These are phyloP conservation scores for Cronartium ribicola DNA, from an alignment of 1,284 basidiomycete species.

Conservation along the genomic window DNA sequence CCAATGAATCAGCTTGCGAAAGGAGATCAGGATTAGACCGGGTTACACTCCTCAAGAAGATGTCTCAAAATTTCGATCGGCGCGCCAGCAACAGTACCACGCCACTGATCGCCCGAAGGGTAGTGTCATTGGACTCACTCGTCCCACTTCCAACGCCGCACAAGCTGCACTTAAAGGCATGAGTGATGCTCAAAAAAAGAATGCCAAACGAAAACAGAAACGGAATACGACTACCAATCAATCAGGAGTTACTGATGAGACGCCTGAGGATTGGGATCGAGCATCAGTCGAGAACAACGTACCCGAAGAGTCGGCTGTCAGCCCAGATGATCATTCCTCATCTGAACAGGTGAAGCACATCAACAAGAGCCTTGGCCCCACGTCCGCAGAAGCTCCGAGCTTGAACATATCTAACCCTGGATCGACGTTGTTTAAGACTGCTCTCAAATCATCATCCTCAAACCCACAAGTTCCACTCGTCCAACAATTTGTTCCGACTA, in stretches of 20 bases:
- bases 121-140: slow-evolving; percentile 59
- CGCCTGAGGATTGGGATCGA: slow-evolving; percentile 32
- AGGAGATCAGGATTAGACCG: slow-evolving; percentile 82
- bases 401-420: not conserved
- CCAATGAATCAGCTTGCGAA: slow-evolving; percentile 64
- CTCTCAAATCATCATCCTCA: slow-evolving; percentile 33
- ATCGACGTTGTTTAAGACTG: slow-evolving; percentile 19
- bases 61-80: slow-evolving; percentile 72
- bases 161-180: slow-evolving; percentile 43
- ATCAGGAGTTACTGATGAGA: slow-evolving; percentile 54
- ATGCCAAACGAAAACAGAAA: slow-evolving; percentile 57
- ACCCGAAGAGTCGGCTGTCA: not conserved
- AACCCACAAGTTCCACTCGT: slow-evolving; percentile 17
- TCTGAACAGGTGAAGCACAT: too few relatives aligned
- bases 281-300: slow-evolving; percentile 8
- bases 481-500: slow-evolving; percentile 26
- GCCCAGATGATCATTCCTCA: too few relatives aligned
- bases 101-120: slow-evolving; percentile 61
- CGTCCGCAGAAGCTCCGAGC: not conserved
- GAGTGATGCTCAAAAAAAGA: slow-evolving; percentile 66
- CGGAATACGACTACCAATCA: slow-evolving; percentile 43
- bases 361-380: not conserved
- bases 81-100: slow-evolving; percentile 69
- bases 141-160: slow-evolving; percentile 29
- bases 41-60: slow-evolving; percentile 95